Base-by-base conservation (phyloP, 129 eudicot species). In the Flaveria robusta region DNA sequence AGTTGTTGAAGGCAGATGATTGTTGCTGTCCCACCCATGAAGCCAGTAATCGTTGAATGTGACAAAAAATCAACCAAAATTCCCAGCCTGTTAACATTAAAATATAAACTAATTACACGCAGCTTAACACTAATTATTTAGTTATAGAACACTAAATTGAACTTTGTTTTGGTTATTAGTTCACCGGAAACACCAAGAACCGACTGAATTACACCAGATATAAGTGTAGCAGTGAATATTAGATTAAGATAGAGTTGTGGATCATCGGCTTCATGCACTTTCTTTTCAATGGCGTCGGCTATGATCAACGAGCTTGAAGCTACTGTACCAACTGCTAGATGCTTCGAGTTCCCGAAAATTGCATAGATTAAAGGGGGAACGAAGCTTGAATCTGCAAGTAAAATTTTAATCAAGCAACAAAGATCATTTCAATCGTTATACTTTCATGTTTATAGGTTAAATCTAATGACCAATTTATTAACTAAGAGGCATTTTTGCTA, bases 281-380 rank as follows among this genome's bases (percentile, higher is more conserved):
- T 79, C 16, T 71, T 82, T 71, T 51, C 86, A 2, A 93, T 75
- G 4, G 86, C 75, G 65, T 84, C 74, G 2, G 89, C 88, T 66
- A 93, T 78, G 3, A 93, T 80, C 84, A 93, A 63, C 0, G 97
- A 93, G 74, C 88, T 82, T 3, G 97, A 96, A 7, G 98, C 98
- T 34, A 93, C 97, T 1, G 93, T 90, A 68, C 98, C 97, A 7
- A 93, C 92, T 0, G 98, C 97, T 13, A 93, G 68, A 75, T 88
- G 79, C 81, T 85, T 90, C 16, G 98, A 93, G 78, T 88, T 31
- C 27, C 98, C 97, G 19, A 93, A 87, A 1, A 88, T 60, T 0
- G 96, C 84, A 55, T 93, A 93, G 7, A 93, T 65, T 8, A 93
- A 58, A 11, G 98, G 96, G 0, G 98, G 98, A n/a, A 93, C 96